A percentile compares a stretch with the other conserved stretches of the same genome.
phyloP scores from a whole-genome alignment of 2,329 filamentous ascomycete genomes.

The Seiridium cupressi region DNA sequence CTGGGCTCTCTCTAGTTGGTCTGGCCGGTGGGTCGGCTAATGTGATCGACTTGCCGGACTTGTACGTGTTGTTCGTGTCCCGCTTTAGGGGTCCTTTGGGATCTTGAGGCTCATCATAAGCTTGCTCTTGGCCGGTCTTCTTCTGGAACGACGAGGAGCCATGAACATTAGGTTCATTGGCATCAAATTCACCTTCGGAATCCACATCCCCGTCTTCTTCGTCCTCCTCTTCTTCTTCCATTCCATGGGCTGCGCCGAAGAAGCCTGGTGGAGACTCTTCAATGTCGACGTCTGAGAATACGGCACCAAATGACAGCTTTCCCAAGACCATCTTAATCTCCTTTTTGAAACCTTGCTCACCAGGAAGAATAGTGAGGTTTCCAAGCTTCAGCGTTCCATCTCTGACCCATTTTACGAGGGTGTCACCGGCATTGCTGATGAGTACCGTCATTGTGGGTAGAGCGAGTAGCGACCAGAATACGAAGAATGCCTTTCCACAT shows the following conservation, averaged over 20 bases:
- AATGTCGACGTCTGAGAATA: constrained; percentile 37
- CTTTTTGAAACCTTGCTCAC: constrained; percentile 46
- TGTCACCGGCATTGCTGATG: constrained; percentile 81
- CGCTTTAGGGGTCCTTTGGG: constrained; percentile 8
- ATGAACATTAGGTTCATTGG: not conserved
- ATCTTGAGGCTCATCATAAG: not conserved
- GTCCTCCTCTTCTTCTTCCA: constrained; percentile 17
- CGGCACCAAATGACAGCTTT: constrained; percentile 39
- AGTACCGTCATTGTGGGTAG: constrained; percentile 87
- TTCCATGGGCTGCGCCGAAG: constrained; percentile 31
- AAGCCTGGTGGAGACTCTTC: constrained; percentile 40
- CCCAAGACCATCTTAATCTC: constrained; percentile 43
- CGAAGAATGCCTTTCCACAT: constrained; percentile 79
- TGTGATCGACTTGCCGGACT: constrained; percentile 24
- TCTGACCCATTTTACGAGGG: constrained; percentile 64
- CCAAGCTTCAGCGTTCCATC: constrained; percentile 56
- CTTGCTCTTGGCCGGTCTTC: not conserved
- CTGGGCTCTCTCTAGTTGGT: not conserved
- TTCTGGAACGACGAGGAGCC: not conserved
- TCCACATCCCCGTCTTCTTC: constrained; percentile 18
- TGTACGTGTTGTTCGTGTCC: constrained; percentile 29
- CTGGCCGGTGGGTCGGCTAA: not conserved
- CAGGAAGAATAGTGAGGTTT: constrained; percentile 59
- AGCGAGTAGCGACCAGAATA: constrained; percentile 87
- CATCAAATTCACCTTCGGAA: constrained; percentile 13